These are phyloP conservation scores for Fusarium pilosicola DNA, from an alignment of 2,329 filamentous ascomycete genomes.

Conservation along the genomic window DNA sequence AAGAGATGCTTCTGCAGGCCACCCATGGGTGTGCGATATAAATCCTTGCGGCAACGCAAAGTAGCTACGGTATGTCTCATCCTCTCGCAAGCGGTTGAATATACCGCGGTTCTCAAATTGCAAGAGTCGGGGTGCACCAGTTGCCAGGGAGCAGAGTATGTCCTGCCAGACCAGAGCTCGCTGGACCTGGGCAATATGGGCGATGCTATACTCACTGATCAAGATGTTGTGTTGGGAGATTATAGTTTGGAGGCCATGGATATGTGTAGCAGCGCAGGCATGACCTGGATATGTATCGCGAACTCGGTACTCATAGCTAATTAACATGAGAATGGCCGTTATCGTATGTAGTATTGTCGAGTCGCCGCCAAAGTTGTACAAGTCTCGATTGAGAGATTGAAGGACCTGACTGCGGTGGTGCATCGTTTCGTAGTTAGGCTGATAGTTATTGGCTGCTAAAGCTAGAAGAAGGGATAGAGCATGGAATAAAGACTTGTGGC, in stretches of 20 bases:
- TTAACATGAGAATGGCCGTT: not conserved
- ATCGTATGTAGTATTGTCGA: not conserved
- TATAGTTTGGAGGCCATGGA: not conserved
- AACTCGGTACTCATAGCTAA: slow-evolving; percentile 12
- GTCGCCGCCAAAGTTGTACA: not conserved
- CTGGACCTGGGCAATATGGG: not conserved
- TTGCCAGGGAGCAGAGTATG: slow-evolving; percentile 3
- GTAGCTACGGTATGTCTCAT: not conserved
- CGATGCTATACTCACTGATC: not conserved
- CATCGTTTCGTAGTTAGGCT: not conserved
- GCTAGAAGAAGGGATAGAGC: slow-evolving; percentile 2
- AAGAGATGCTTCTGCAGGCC: not conserved
- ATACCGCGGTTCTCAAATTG: not conserved
- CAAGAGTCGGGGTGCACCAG: not conserved
- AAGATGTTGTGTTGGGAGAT: not conserved
- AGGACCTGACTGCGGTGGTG: slow-evolving; percentile 7
- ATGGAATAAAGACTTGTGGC: not conserved
- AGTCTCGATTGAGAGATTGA: not conserved
- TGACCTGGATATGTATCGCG: not conserved
- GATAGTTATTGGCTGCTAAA: not conserved
- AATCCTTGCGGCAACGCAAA: not conserved
- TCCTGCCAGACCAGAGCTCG: slow-evolving; percentile 13
- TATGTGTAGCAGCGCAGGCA: not conserved
- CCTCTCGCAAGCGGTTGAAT: not conserved
- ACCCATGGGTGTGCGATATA: fast-evolving